Conservation (phyloP, 495 filamentous ascomycete species). For the Aspergillus steynii region DNA sequence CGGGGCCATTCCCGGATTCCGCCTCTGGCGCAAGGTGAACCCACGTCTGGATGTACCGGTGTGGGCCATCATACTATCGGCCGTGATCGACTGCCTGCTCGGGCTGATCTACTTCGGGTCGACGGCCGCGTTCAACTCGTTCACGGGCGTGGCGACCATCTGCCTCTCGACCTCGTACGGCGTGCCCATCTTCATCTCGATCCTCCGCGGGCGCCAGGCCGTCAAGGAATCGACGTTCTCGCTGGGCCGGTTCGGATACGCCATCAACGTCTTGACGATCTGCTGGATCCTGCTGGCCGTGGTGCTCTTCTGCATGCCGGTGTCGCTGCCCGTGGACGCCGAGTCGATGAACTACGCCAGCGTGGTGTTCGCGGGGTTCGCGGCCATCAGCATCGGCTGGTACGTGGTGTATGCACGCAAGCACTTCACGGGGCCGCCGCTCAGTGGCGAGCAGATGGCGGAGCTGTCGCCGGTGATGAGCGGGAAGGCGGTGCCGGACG, state of each 20-base stretch:
- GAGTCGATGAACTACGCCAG: constrained; percentile 60
- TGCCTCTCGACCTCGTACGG: constrained; percentile 64
- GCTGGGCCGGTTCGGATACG: constrained; percentile 51
- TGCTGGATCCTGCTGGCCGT: constrained; percentile 53
- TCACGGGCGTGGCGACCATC: constrained; percentile 67
- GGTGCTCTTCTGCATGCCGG: constrained; percentile 58
- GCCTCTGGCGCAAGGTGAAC: constrained; percentile 62
- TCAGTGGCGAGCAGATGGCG: constrained; percentile 40
- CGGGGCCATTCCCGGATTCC: constrained; percentile 65
- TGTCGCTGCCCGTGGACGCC: constrained; percentile 48
- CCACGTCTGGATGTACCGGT: constrained; percentile 57
- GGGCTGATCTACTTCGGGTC: constrained; percentile 66
- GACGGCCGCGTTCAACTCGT: constrained; percentile 63
- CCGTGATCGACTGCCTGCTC: constrained; percentile 53
- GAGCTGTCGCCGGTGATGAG: constrained; percentile 38
- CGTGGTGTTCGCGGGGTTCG: constrained; percentile 64
- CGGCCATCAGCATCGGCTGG: constrained; percentile 57
- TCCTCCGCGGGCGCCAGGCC: constrained; percentile 49
- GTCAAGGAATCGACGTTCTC: constrained; percentile 50
- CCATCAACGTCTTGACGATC: constrained; percentile 52
- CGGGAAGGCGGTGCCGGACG: constrained; percentile 31
- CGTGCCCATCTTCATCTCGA: constrained; percentile 60
- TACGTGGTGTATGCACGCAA: constrained; percentile 70
- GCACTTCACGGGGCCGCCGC: constrained; percentile 67
- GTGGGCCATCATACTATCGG: constrained; percentile 57